Evolutionary conservation across 805 yeast species (phyloP).

Genomic region (Wickerhamiella shivajii): DNA sequence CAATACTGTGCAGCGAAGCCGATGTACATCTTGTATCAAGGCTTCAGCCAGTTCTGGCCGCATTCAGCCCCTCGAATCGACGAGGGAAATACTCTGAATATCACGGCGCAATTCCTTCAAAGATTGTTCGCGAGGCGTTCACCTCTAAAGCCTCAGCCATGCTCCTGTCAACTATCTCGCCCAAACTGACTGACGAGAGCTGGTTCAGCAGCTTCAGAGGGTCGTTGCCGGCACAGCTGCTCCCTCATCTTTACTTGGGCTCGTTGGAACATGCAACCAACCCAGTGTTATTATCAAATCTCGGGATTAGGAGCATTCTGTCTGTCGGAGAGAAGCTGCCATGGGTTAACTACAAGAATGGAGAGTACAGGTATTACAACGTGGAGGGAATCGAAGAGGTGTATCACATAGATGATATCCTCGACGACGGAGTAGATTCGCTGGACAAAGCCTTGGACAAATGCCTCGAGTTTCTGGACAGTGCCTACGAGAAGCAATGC

Average conservation of each 20-base stretch:
- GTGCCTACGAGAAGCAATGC: slow-evolving; percentile 11
- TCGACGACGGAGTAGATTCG: slow-evolving; percentile 85
- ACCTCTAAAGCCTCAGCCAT: neutral
- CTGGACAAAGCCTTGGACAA: slow-evolving; percentile 45
- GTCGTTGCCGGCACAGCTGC: slow-evolving; percentile 66
- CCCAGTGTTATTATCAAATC: slow-evolving; percentile 40
- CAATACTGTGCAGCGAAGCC: slow-evolving; percentile 68
- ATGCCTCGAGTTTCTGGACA: slow-evolving; percentile 53
- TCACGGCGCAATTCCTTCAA: slow-evolving; percentile 12
- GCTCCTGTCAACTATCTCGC: too few species aligned
- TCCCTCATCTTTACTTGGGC: slow-evolving; percentile 77
- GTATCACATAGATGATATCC: slow-evolving; percentile 55
- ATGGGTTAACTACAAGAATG: slow-evolving; percentile 35
- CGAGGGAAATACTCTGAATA: slow-evolving; percentile 8
- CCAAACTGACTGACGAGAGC: slow-evolving; percentile 5
- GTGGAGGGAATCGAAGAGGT: slow-evolving; percentile 30
- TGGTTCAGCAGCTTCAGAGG: slow-evolving; percentile 32
- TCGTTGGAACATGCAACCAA: slow-evolving; percentile 70
- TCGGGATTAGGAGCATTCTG: slow-evolving; percentile 61
- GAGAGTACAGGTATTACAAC: neutral
- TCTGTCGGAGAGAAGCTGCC: slow-evolving; percentile 71
- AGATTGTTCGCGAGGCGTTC: slow-evolving; percentile 2
- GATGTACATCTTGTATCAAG: slow-evolving; percentile 55
- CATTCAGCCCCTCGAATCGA: slow-evolving; percentile 38
- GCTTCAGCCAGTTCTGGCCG: slow-evolving; percentile 45